A percentile compares a stretch with the other conserved stretches of the same genome.
These are phyloP conservation scores for Phyllosticta capitalensis DNA, from an alignment of 2,329 filamentous ascomycete genomes.

Conservation along the genomic window DNA sequence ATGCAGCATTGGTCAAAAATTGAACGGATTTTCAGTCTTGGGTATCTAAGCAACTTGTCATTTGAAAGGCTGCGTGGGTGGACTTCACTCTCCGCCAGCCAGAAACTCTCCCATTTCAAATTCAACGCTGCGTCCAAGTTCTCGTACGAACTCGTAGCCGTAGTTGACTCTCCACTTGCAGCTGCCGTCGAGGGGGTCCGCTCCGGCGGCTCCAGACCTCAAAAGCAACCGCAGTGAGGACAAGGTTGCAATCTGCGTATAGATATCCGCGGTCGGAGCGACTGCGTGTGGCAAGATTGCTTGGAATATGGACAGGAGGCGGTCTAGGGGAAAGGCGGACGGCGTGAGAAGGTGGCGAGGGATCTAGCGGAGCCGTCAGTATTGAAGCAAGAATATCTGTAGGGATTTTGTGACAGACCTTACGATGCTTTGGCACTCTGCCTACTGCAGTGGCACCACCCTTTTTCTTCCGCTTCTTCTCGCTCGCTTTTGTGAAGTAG, in stretches of 20 bases:
- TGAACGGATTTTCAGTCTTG: not conserved
- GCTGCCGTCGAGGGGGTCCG: slow-evolving; percentile 40
- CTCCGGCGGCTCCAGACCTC: slow-evolving; percentile 48
- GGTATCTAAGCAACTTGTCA: not conserved
- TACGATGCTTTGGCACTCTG: slow-evolving; percentile 25
- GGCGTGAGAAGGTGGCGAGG: slow-evolving; percentile 68
- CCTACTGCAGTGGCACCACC: slow-evolving; percentile 26
- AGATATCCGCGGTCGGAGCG: slow-evolving; percentile 39
- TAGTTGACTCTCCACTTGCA: slow-evolving; percentile 71
- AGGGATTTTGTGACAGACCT: slow-evolving; percentile 21
- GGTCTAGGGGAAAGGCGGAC: slow-evolving; percentile 66
- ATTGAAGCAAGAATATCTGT: not conserved
- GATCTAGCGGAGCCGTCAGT: slow-evolving; percentile 33
- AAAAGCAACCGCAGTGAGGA: slow-evolving; percentile 60
- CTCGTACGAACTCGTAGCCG: slow-evolving; percentile 65
- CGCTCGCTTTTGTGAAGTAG: slow-evolving; percentile 65
- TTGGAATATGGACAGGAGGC: slow-evolving; percentile 68
- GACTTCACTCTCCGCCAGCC: not conserved
- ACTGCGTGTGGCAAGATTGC: slow-evolving; percentile 41
- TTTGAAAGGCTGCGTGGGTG: not conserved
- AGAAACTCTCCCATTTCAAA: slow-evolving; percentile 65
- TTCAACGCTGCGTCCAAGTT: slow-evolving; percentile 61
- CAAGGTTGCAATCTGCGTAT: slow-evolving; percentile 57
- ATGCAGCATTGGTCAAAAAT: too few relatives aligned
- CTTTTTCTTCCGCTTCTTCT: slow-evolving; percentile 40